Base-by-base conservation (phyloP, 2,329 filamentous ascomycete genomes). In the Claviceps paspali region DNA sequence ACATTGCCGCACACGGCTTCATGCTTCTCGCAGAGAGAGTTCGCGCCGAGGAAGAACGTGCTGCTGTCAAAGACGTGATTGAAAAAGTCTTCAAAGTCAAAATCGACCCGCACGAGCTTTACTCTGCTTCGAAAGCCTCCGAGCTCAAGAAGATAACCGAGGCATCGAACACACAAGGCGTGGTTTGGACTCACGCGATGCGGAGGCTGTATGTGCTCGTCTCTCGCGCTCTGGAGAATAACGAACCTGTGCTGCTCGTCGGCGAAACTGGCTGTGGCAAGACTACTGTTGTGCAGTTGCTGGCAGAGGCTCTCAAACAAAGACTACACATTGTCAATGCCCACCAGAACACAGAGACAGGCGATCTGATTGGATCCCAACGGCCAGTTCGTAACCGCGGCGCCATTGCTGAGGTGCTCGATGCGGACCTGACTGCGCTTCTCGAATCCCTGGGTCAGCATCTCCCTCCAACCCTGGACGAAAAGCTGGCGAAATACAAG, bases 251-350 rank as follows among this genome's bases (percentile, higher is more conserved):
- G 3, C 67, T 99, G 15, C 68, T 99, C 5, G 85, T 99, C 10
- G 91, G 91, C 43, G 92, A 98, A 55, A 99, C 91, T 14, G 91
- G 91, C 5, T 96, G 88, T 51, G 91, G 92, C 42, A 99, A 99
- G 62, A 99, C 91, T 0, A 95, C 88, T 2, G 82, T 98, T 6
- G 92, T 85, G 47, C 91, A 99, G 55, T 71, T 94, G 52, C 70
- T 96, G 37, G 86, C 91, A 3, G 81, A 93, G 50, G 80, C 83
- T 4, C 70, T 84, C 43, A 65, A 68, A 12, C 85, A 80, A 49
- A 66, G 82, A 44, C 64, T 99, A 28, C 78, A 87, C 47, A 91
- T 88, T 47, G 80, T 98, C 51, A 99, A 98, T 53, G 91, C 92
- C 3, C 92, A 99, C 57, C 88, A 96, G 48, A 99, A 98, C 46